Conservation (phyloP, 2,329 filamentous ascomycete species). For the Pseudogymnoascus sp. region DNA sequence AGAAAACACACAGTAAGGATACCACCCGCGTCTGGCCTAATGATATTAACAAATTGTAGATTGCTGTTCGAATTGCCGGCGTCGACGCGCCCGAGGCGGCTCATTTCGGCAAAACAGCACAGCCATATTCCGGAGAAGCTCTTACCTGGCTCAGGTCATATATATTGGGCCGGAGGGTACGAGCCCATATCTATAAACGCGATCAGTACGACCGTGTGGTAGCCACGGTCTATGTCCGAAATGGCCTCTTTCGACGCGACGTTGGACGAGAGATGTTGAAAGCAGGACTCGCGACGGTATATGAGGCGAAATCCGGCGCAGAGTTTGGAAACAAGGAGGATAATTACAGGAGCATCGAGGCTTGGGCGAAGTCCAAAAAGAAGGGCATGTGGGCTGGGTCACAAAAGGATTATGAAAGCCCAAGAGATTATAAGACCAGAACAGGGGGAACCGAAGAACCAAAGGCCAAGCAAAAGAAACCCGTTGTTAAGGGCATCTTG, state of each 20-base stretch:
- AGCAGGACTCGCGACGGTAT: constrained; percentile 77
- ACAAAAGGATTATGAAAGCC: constrained; percentile 63
- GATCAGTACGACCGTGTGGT: constrained; percentile 94
- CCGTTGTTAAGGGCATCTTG: constrained; percentile 16
- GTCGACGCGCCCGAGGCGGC: constrained; percentile 88
- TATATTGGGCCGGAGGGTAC: constrained; percentile 63
- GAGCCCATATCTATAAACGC: constrained; percentile 71
- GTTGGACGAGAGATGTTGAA: constrained; percentile 87
- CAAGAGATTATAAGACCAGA: constrained; percentile 73
- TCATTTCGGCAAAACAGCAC: constrained; percentile 82
- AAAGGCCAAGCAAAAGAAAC: constrained; percentile 29
- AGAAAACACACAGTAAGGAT: constrained; percentile 65
- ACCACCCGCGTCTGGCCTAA: neutral
- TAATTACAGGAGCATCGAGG: constrained; percentile 59
- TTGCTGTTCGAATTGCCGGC: constrained; percentile 82
- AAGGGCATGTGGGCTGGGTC: constrained; percentile 70
- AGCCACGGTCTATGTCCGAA: constrained; percentile 70
- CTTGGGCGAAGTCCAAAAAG: constrained; percentile 54
- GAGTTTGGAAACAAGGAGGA: constrained; percentile 73
- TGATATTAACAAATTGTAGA: constrained; percentile 40
- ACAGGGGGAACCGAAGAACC: constrained; percentile 29
- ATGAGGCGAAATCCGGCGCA: constrained; percentile 82
- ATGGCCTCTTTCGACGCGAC: constrained; percentile 59
- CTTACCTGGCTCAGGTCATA: constrained; percentile 70
- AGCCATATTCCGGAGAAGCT: constrained; percentile 77